Conservation (phyloP, 371 early-diverging fungal genomes). For the Mortierella sp. region DNA sequence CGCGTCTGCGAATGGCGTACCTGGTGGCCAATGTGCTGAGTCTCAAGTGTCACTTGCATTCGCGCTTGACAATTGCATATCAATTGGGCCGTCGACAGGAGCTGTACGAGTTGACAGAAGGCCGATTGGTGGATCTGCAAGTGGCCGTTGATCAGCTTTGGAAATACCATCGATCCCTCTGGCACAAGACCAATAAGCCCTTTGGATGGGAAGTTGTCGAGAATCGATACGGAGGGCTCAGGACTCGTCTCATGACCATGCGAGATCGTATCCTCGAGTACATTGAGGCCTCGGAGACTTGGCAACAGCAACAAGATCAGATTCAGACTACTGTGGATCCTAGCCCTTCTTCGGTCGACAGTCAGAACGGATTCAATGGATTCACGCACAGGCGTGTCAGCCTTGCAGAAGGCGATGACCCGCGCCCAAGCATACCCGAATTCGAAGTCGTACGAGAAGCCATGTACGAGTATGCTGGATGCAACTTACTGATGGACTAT, state of each 20-base stretch:
- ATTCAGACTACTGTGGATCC: constrained; percentile 35
- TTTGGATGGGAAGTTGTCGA: constrained; percentile 90
- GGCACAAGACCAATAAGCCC: constrained; percentile 83
- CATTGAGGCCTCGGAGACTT: constrained; percentile 49
- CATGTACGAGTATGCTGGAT: constrained; percentile 71
- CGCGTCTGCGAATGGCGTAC: constrained; percentile 74
- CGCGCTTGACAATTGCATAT: constrained; percentile 72
- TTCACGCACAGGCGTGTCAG: constrained; percentile 24
- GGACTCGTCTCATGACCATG: constrained; percentile 80
- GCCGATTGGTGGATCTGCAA: constrained; percentile 64
- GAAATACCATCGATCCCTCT: constrained; percentile 81
- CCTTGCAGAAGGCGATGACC: constrained; percentile 56
- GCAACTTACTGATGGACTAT: constrained; percentile 75
- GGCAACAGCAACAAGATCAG: constrained; percentile 50
- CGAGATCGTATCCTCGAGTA: constrained; percentile 77
- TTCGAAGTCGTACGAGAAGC: constrained; percentile 72
- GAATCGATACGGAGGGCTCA: constrained; percentile 82
- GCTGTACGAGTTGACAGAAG: constrained; percentile 46
- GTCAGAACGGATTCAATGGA: constrained; percentile 11
- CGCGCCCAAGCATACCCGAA: constrained; percentile 68
- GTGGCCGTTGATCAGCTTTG: constrained; percentile 77
- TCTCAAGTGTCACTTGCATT: constrained; percentile 76
- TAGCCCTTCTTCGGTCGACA: constrained; percentile 23
- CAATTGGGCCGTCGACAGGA: constrained; percentile 56
- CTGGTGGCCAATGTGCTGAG: constrained; percentile 73